These are phyloP conservation scores for Beauveria brongniartii DNA, from an alignment of 2,329 filamentous ascomycete genomes.

Conservation along the genomic window DNA sequence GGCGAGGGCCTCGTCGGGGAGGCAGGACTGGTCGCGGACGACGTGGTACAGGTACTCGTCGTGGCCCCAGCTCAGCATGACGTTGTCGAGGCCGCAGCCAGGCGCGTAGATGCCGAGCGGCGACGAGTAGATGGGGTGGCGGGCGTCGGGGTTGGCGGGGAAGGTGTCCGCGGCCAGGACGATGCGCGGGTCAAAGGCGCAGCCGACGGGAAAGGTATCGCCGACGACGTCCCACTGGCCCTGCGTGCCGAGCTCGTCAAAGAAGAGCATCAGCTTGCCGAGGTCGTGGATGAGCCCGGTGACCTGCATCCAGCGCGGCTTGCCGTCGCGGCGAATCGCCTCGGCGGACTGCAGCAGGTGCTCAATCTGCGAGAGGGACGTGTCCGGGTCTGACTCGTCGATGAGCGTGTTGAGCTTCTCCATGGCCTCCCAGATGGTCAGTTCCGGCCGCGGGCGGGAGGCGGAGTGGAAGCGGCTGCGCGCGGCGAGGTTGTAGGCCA, in stretches of 20 bases:
- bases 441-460: constrained; percentile 54
- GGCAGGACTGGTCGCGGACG: constrained; percentile 69
- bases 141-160: constrained; percentile 63
- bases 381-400: constrained; percentile 88
- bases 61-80: constrained; percentile 88
- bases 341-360: constrained; percentile 84
- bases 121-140: constrained; percentile 64
- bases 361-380: constrained; percentile 78
- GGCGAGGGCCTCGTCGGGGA: constrained; percentile 75
- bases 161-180: constrained; percentile 72
- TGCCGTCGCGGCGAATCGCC: constrained; percentile 77
- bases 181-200: constrained; percentile 65
- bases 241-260: constrained; percentile 53
- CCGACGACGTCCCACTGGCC: constrained; percentile 94
- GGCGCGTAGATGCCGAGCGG: constrained; percentile 72
- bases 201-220: constrained; percentile 74
- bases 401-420: constrained; percentile 87
- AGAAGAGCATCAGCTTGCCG: constrained; percentile 73
- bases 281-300: constrained; percentile 72
- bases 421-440: constrained; percentile 87
- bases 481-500: constrained; percentile 76
- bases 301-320: constrained; percentile 75
- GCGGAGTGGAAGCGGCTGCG: constrained; percentile 52
- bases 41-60: constrained; percentile 85
- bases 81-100: constrained; percentile 74